Conservation (phyloP, 139 green algal genomes). For the Parachlorella kessleri region DNA sequence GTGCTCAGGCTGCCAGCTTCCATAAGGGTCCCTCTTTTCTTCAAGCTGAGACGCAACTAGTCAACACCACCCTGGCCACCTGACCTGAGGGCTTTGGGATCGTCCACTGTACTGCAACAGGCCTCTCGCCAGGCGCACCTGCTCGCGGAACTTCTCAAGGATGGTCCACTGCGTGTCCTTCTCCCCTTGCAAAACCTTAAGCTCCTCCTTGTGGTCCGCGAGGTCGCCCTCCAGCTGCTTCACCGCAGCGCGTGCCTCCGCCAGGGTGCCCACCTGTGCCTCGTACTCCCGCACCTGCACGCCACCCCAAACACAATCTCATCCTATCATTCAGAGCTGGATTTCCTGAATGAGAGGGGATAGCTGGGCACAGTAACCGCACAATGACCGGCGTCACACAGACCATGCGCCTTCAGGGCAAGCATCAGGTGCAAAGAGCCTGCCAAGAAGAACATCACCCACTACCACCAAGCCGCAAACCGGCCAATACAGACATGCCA, state of each 20-base stretch:
- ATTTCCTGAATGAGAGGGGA: no score
- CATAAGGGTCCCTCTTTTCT: no score
- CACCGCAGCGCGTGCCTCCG: conserved; percentile 13
- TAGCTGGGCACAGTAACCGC: no score
- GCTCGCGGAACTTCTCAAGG: conserved; percentile 36
- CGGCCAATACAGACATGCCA: no score
- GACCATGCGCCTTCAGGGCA: neutral
- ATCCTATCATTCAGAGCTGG: no score
- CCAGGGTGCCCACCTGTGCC: conserved; percentile 1
- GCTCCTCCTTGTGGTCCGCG: conserved; percentile 34
- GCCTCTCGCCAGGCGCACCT: no score
- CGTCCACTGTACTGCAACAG: no score
- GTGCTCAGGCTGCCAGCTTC: no score
- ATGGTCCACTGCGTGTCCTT: conserved; percentile 33
- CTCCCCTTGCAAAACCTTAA: conserved; percentile 30
- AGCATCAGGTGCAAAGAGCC: neutral
- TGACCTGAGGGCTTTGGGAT: no score
- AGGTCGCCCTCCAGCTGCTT: conserved; percentile 17
- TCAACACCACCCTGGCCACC: no score
- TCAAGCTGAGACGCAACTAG: no score
- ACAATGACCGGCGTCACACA: neutral
- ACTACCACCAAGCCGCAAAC: neutral
- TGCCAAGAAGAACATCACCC: neutral
- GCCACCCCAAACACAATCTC: no score
- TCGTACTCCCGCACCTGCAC: conserved; percentile 29